Evolutionary conservation across 2,329 filamentous ascomycete species (phyloP), one percentile per base, ranked within the genome.

Genomic region (Fusarium sp.): DNA sequence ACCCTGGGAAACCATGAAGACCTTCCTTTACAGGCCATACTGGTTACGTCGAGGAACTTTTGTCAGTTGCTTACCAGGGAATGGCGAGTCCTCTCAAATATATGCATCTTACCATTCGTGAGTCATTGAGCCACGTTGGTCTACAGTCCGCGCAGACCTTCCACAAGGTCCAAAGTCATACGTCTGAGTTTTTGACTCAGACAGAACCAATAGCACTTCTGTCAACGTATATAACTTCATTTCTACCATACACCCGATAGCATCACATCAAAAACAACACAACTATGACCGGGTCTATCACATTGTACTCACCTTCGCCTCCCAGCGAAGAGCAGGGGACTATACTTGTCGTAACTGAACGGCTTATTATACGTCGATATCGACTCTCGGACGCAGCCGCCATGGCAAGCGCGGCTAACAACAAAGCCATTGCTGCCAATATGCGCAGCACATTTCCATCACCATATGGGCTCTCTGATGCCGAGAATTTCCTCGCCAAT

Each of bases 401-500:
- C 22, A 51, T 83, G 34, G 70, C 80, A 7, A 58, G 57, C 6
- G 78, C 76, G 2, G 83, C 77, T 58, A 80, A 86, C 75, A 78
- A 83, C 63, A 73, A 74, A 12, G 66, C 79, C 22, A 75, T 87
- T 6, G 69, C 76, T 2, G 64, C 58, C 13, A 79, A 76, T 69
- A 79, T 87, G 79, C 80, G 82, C 60, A 77, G 84, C 70, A 67
- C 76, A 43, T 87, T 86, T 60, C 83, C 84, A 5, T 72, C 68
- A 12, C 85, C 85, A 0, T 87, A 86, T 75, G 82, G 78, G 1
- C 68, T 81, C 11, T 75, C 77, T 10, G 75, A 81, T 51, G 82
- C 83, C 3, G 68, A 81, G 22, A 43, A 16, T n/a, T 84, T 80
- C 74, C 78, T 85, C 65, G 53, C 58, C 41, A 56, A 61, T 40